Base-by-base conservation (phyloP, 768 basidiomycete genomes). In the Coprinopsis sp. region DNA sequence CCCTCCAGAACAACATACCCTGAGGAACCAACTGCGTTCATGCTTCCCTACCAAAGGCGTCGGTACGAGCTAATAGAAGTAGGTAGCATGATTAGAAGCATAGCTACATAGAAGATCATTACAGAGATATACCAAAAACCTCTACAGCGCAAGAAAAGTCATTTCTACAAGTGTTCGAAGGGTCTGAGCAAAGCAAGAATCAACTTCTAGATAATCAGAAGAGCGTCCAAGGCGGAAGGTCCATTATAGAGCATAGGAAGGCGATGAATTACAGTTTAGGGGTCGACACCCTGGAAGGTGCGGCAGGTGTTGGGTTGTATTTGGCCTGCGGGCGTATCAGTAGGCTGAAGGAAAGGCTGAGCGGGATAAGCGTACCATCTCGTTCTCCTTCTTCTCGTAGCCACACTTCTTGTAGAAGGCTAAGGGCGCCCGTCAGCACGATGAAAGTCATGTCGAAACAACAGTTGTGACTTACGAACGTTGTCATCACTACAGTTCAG, bases 401-500 rank as follows among this genome's bases (percentile, higher is more conserved):
- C 95, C 95, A 62, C 95, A 99, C 67, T 98, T 98, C 65, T 91
- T 74, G 65, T 99, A 99, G 70, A 99, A 99, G 7, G 89, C 94
- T 96, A 52, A 36, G 19, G 2, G n/a, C 22, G 19, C 18, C 30
- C 33, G 21, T 33, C 31, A 39, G 36, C 34, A 38, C 46, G 46
- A 16, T 52, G 52, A 39, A 27, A 47, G 14, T 25, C 25, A 16
- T 14, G 50, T 30, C n/a, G 38, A 38, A 25, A 28, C 27, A 28
- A 33, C 51, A 37, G 42, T 41, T 22, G 42, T 12, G 28, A 81
- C 93, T 66, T 61, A 97, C 95, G 88, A 52, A 93, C 85, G 56
- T 99, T 99, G 44, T 75, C 73, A 51, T 91, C 81, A 60, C 77
- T 90, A 63, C 96, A 99, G 64, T 99, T 95, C 60, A 99, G 68